Evolutionary conservation across 148 eudicot species (phyloP).

Genomic region (Dianthus caryophyllus): DNA sequence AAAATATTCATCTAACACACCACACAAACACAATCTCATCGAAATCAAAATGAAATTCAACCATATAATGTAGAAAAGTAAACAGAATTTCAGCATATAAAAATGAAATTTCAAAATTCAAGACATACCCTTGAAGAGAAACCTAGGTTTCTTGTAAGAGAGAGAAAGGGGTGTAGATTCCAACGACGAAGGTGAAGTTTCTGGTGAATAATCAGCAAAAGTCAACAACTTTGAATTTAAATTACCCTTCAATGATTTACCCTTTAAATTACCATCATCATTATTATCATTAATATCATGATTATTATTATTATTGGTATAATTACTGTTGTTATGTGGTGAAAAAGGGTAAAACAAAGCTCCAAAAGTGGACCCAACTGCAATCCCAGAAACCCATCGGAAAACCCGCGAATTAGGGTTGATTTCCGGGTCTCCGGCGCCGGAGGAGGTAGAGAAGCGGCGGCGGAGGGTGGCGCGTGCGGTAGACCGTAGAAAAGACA

Average conservation of each 20-base stretch:
- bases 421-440: background rate
- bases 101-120: too few species aligned
- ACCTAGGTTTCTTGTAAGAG: conserved; percentile 25
- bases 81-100: too few species aligned
- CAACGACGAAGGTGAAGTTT: conserved; percentile 10
- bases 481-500: conserved; percentile 24
- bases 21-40: too few species aligned
- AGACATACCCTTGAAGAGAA: conserved; percentile 44
- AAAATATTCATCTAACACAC: too few species aligned
- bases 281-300: background rate
- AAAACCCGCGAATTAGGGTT: conserved; percentile 21
- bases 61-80: too few species aligned
- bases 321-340: background rate
- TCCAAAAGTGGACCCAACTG: conserved; percentile 35
- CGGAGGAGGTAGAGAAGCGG: conserved; percentile 20
- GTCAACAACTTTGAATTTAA: conserved; percentile 14
- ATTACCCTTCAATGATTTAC: background rate
- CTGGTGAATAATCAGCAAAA: conserved; percentile 26
- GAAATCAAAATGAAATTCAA: too few species aligned
- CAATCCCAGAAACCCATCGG: conserved; percentile 42
- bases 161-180: conserved; percentile 20
- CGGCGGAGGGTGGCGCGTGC: conserved; percentile 27
- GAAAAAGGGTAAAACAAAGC: conserved; percentile 25
- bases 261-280: background rate
- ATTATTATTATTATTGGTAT: background rate